Conservation (phyloP, 257 asterid species). For the Rubia yunnanensis region DNA sequence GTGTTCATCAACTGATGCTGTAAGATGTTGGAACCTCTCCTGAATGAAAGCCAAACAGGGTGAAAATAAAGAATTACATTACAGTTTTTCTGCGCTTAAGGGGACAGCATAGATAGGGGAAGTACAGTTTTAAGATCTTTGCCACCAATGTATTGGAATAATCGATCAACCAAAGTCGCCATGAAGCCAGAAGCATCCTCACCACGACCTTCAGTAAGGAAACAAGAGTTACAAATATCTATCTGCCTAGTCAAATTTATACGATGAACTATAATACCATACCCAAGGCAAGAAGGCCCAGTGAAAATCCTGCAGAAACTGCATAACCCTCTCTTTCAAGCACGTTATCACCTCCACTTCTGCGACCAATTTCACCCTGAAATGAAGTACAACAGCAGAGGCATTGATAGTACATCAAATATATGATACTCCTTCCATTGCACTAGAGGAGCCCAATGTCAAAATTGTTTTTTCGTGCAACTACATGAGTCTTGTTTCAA, state of each 20-base stretch:
- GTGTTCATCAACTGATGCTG: slow-evolving; percentile 54
- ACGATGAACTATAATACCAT: slow-evolving; percentile 19
- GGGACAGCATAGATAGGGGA: slow-evolving; percentile 12
- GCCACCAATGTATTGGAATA: slow-evolving; percentile 83
- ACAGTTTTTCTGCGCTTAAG: background rate
- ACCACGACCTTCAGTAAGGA: slow-evolving; percentile 64
- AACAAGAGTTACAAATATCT: slow-evolving; percentile 13
- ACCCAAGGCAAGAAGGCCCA: slow-evolving; percentile 96
- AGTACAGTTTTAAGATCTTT: slow-evolving; percentile 58
- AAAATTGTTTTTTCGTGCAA: no score
- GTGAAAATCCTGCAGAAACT: slow-evolving; percentile 88
- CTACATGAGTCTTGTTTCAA: no score
- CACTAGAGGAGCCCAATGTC: background rate
- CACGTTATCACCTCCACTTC: slow-evolving; percentile 99
- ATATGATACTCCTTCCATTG: background rate
- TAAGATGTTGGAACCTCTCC: slow-evolving; percentile 41
- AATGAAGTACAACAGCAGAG: slow-evolving; percentile 5
- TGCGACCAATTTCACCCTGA: slow-evolving; percentile 95
- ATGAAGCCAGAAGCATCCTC: slow-evolving; percentile 77
- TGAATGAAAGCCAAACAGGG: slow-evolving; percentile 24
- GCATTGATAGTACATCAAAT: background rate
- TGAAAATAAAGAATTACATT: slow-evolving; percentile 18
- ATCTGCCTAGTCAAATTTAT: slow-evolving; percentile 11
- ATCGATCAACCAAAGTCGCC: slow-evolving; percentile 64
- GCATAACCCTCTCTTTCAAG: slow-evolving; percentile 99